These are phyloP conservation scores for Ammopiptanthus mongolicus DNA, from an alignment of 306 rosid species.

Conservation along the genomic window DNA sequence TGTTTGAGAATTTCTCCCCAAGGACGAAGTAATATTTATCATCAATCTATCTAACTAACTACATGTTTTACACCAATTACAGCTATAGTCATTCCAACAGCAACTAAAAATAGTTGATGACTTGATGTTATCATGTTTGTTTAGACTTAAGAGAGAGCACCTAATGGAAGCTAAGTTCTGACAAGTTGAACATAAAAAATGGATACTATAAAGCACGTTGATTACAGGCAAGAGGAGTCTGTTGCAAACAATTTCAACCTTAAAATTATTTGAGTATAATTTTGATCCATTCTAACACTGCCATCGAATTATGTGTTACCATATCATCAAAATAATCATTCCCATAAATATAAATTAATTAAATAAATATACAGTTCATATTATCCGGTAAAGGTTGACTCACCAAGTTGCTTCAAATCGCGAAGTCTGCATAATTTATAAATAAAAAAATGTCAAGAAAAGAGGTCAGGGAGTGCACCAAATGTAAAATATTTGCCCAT, in stretches of 20 bases:
- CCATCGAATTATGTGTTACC: neutral
- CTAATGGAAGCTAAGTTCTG: neutral
- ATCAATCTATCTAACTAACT: neutral
- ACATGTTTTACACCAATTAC: neutral
- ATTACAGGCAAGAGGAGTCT: neutral
- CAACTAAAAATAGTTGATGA: neutral
- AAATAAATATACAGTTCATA: neutral
- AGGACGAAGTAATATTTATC: neutral
- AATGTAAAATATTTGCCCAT: neutral
- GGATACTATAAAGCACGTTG: neutral
- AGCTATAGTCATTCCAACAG: neutral
- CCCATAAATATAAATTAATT: neutral
- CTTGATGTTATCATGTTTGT: neutral
- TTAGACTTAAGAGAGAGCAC: neutral
- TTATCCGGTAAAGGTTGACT: neutral
- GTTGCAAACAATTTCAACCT: neutral
- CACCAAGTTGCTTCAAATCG: conserved; percentile 35
- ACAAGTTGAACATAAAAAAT: neutral
- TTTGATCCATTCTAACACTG: neutral
- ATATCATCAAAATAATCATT: neutral
- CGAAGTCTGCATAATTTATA: conserved; percentile 26
- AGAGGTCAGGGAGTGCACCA: neutral
- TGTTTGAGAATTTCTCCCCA: neutral
- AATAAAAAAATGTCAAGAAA: neutral
- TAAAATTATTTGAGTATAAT: neutral